These are phyloP conservation scores for Rickenella mellea DNA, from an alignment of 768 basidiomycete genomes.

Conservation along the genomic window DNA sequence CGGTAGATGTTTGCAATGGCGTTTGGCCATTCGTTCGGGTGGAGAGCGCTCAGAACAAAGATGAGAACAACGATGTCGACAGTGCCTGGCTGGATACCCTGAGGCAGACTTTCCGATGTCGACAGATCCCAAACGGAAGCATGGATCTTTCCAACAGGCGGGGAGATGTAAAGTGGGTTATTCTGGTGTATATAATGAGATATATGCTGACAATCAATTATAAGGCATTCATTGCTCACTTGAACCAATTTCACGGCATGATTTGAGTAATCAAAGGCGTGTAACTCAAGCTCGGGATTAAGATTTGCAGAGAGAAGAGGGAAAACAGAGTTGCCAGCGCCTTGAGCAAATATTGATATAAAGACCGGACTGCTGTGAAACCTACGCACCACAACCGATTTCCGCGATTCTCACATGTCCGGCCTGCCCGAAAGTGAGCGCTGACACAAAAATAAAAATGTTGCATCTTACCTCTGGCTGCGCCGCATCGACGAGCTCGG, in stretches of 20 bases:
- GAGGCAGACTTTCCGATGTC: slow-evolving; percentile 48
- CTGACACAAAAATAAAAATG: background rate
- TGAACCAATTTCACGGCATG: slow-evolving; percentile 88
- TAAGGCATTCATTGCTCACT: slow-evolving; percentile 29
- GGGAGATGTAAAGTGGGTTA: slow-evolving; percentile 58
- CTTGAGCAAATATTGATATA: slow-evolving; percentile 25
- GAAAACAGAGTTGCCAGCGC: slow-evolving; percentile 92
- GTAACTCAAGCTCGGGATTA: slow-evolving; percentile 66
- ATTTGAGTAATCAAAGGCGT: slow-evolving; percentile 85
- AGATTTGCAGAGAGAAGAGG: slow-evolving; percentile 76
- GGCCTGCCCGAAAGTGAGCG: no score
- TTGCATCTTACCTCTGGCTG: slow-evolving; percentile 44
- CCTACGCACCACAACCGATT: slow-evolving; percentile 73
- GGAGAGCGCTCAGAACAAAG: slow-evolving; percentile 88
- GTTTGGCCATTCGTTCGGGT: slow-evolving; percentile 83
- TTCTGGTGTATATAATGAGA: no score
- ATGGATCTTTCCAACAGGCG: slow-evolving; percentile 60
- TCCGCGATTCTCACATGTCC: slow-evolving; percentile 74
- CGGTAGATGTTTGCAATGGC: slow-evolving; percentile 75
- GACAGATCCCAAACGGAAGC: slow-evolving; percentile 91
- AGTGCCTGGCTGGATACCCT: slow-evolving; percentile 50
- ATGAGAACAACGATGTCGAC: slow-evolving; percentile 89
- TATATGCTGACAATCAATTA: background rate
- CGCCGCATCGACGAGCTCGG: slow-evolving; percentile 68
- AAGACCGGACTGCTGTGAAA: background rate